These are phyloP conservation scores for Cryptosporidium ubiquitum DNA, from an alignment of 169 alveolate genomes.

Conservation along the genomic window DNA sequence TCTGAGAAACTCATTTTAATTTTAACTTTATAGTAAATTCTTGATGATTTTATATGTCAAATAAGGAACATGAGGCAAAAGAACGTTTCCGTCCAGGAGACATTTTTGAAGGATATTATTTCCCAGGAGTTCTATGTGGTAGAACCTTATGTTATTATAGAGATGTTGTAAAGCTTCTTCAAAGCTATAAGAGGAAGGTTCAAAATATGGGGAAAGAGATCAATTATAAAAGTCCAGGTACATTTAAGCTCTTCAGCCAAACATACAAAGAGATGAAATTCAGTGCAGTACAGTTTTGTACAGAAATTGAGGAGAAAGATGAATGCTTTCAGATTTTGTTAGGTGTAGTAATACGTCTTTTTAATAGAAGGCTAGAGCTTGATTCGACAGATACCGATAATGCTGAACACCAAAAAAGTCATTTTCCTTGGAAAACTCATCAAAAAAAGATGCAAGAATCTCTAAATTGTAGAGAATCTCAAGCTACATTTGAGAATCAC, in stretches of 20 bases:
- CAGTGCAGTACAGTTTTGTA: constrained; percentile 43
- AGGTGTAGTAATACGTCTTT: constrained; percentile 22
- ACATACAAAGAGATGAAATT: constrained; percentile 21
- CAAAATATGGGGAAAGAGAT: background rate
- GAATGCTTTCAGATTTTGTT: constrained; percentile 59
- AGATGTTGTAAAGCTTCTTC: constrained; percentile 17
- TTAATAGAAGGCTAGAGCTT: background rate
- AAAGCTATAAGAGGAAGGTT: background rate
- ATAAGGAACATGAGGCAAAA: constrained; percentile 29
- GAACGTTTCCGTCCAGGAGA: constrained; percentile 73
- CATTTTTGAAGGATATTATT: constrained; percentile 57
- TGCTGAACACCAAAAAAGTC: background rate
- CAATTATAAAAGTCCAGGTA: constrained; percentile 11
- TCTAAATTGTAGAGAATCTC: background rate
- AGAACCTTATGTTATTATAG: constrained; percentile 47
- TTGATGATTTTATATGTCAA: background rate
- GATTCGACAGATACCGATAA: background rate
- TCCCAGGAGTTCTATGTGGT: constrained; percentile 73
- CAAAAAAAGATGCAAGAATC: background rate
- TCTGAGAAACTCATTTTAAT: background rate
- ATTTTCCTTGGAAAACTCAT: background rate
- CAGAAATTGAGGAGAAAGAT: constrained; percentile 29
- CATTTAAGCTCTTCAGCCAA: constrained; percentile 15
- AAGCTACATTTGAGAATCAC: background rate
- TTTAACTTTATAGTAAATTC: background rate